Base-by-base conservation (phyloP, 1,139 yeast species). In the Eremothecium coryli region DNA sequence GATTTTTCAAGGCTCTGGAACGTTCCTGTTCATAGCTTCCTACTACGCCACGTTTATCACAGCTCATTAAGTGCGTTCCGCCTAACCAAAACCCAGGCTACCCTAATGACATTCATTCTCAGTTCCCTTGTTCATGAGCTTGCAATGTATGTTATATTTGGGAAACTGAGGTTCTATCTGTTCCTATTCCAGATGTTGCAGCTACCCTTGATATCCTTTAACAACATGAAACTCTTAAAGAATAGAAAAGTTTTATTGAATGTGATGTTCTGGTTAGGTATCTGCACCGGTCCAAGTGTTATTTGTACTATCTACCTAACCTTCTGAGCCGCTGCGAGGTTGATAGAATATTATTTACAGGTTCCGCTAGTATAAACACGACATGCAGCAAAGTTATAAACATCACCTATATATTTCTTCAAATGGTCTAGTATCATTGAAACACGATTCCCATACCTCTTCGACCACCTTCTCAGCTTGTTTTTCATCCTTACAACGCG, bases 1-100 rank as follows among this genome's bases (percentile, higher is more conserved):
- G 90, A 86, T 54, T 90, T 82, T 61, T 82, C 96, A 7, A 71
- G 96, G 45, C 76, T 82, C 45, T 93, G 99, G 98, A 90, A 90
- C 55, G 71, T 75, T 7, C 96, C 97, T 0, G 97, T 93, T n/a
- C 96, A 90, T 57, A 73, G 77, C 46, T 90, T 90, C 50, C 64
- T 90, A 40, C 64, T 86, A 29, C 72, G 97, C 44, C 99, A 93
- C 54, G 98, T 90, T 6, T 93, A 90, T 57, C 96, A 86, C 55
- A 80, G 94, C 20, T 76, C 93, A 11, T 82, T 90, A 40, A 76
- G 93, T 44, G 77, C 88, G 0, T 66, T 86, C 33, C 68, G 74
- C 32, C 65, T 86, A 36, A 71, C 74, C 44, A 84, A 78, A 53
- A 41, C 54, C 1, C 67, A 68, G 33, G 96, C 97, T 1, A 77